Conservation (phyloP, 768 basidiomycete species). For the Termitomyces titanicus region DNA sequence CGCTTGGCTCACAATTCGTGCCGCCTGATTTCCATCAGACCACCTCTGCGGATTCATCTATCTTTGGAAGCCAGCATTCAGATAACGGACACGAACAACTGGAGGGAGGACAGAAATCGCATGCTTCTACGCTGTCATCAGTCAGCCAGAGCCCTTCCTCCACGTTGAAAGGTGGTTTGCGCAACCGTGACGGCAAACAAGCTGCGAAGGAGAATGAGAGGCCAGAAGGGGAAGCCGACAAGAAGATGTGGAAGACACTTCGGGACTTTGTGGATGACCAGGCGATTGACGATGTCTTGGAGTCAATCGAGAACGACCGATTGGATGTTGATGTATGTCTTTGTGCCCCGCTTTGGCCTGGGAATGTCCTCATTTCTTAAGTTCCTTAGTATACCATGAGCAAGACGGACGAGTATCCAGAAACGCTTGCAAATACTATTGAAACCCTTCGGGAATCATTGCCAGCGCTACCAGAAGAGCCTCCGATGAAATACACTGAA, state of each 20-base stretch:
- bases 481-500: conserved; percentile 33
- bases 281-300: conserved; percentile 73
- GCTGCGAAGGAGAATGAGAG: conserved; percentile 13
- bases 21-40: conserved; percentile 75
- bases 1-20: conserved; percentile 67
- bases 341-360: background rate
- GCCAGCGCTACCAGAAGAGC: conserved; percentile 26
- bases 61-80: conserved; percentile 77
- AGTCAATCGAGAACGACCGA: conserved; percentile 70
- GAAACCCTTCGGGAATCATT: conserved; percentile 50
- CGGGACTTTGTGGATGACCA: conserved; percentile 85
- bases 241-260: conserved; percentile 73
- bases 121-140: conserved; percentile 12
- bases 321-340: conserved; percentile 58
- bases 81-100: conserved; percentile 32
- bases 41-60: conserved; percentile 56
- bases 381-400: conserved; percentile 51
- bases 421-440: conserved; percentile 55
- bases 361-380: background rate
- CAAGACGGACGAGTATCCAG: conserved; percentile 65
- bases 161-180: conserved; percentile 23
- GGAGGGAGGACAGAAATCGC: conserved; percentile 13
- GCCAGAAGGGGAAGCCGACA: conserved; percentile 35
- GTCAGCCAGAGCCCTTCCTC: conserved; percentile 34
- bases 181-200: conserved; percentile 13